These are phyloP conservation scores for Leavenworthia alabamica DNA, from an alignment of 345 rosid species.

Conservation along the genomic window DNA sequence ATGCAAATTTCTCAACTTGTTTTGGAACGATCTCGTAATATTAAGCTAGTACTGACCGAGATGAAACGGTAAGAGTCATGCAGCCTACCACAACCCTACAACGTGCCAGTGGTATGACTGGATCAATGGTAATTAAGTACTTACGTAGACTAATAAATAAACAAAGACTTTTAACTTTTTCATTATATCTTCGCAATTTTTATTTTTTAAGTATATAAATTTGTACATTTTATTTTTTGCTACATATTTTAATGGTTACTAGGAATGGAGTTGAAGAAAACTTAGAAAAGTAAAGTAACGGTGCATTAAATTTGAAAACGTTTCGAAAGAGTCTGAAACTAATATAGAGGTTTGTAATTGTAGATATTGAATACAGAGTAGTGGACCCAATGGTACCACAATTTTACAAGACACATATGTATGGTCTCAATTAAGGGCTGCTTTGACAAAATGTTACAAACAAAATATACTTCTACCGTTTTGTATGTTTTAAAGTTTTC, in stretches of 20 bases:
- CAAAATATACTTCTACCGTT: background rate
- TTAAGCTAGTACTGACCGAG: no score
- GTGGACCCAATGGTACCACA: background rate
- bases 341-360: background rate
- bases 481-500: background rate
- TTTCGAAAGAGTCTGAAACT: background rate
- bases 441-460: background rate
- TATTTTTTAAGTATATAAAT: background rate
- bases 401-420: background rate
- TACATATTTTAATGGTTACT: background rate
- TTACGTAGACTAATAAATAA: background rate
- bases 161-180: background rate
- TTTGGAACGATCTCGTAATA: no score
- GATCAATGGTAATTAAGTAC: background rate
- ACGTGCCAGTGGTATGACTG: background rate
- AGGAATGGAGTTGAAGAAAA: background rate
- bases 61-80: no score
- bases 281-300: background rate
- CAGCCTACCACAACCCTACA: background rate
- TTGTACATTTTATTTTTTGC: background rate
- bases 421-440: background rate
- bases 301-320: background rate
- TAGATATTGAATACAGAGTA: background rate
- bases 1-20: no score
- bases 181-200: background rate